phyloP scores from a whole-genome alignment of 1,139 yeast genomes.

The Geotrichum reessii region DNA sequence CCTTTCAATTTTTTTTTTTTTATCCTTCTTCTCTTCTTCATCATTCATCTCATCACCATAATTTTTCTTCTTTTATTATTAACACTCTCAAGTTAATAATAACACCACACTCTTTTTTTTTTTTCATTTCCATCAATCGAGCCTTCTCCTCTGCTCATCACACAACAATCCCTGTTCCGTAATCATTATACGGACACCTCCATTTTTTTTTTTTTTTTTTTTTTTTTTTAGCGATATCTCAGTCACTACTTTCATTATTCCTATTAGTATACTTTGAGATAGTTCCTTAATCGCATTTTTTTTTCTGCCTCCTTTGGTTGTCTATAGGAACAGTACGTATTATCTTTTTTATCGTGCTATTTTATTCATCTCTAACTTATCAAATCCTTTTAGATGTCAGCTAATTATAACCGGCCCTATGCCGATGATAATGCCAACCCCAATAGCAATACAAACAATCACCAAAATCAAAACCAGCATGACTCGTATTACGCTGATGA shows the following conservation, averaged over 20 bases:
- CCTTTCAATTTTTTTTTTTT: slow-evolving; percentile 1
- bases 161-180: neutral
- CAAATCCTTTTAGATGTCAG: slow-evolving; percentile 11
- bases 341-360: neutral
- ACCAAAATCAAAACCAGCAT: slow-evolving; percentile 15
- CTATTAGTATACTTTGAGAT: neutral
- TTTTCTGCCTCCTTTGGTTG: neutral
- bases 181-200: neutral
- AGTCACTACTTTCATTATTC: neutral
- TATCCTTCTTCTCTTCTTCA: neutral
- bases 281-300: neutral
- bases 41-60: neutral
- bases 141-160: neutral
- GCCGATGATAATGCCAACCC: slow-evolving; percentile 13
- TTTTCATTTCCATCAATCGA: neutral
- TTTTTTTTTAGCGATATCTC: slow-evolving; percentile 1
- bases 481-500: slow-evolving; percentile 28
- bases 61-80: neutral
- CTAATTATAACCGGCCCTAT: slow-evolving; percentile 16
- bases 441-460: slow-evolving; percentile 3
- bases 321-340: slow-evolving; percentile 4
- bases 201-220: no score
- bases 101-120: slow-evolving; percentile 1
- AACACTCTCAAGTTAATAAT: neutral
- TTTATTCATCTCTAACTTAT: neutral